These are phyloP conservation scores for Chalaropsis thielavioides DNA, from an alignment of 2,329 filamentous ascomycete species.

Conservation along the genomic window DNA sequence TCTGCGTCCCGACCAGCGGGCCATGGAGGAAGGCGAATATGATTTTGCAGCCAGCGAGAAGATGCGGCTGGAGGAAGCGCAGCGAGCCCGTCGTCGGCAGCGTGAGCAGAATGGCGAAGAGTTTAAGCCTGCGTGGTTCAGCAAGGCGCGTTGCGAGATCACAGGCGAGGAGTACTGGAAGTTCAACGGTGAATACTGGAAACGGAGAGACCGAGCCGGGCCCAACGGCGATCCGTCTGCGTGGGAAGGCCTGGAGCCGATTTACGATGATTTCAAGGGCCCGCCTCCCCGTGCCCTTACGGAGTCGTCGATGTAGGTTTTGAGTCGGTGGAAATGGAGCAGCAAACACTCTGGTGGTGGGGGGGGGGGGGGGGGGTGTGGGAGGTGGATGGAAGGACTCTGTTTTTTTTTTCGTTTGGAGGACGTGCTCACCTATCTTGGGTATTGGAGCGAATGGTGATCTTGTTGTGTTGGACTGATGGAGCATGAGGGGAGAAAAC, in stretches of 20 bases:
- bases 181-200: conserved; percentile 83
- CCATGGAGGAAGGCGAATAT: conserved; percentile 98
- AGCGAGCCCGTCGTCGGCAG: conserved; percentile 58
- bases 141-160: conserved; percentile 52
- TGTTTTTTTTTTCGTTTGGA: conserved; percentile 7
- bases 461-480: background rate
- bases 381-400: background rate
- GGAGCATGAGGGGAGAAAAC: background rate
- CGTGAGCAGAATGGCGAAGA: conserved; percentile 68
- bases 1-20: conserved; percentile 83
- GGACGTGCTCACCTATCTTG: background rate
- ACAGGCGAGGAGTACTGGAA: conserved; percentile 87
- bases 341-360: background rate
- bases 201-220: conserved; percentile 50
- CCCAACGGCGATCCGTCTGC: conserved; percentile 38
- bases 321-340: background rate
- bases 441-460: background rate
- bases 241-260: conserved; percentile 64
- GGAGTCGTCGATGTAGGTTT: conserved; percentile 11
- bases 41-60: conserved; percentile 88
- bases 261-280: conserved; percentile 38
- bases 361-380: too few relatives aligned
- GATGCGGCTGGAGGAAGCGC: conserved; percentile 83
- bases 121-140: conserved; percentile 77
- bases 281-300: conserved; percentile 14